Evolutionary conservation across 345 rosid genomes (phyloP).

Genomic region (Carallia pectinifolia): DNA sequence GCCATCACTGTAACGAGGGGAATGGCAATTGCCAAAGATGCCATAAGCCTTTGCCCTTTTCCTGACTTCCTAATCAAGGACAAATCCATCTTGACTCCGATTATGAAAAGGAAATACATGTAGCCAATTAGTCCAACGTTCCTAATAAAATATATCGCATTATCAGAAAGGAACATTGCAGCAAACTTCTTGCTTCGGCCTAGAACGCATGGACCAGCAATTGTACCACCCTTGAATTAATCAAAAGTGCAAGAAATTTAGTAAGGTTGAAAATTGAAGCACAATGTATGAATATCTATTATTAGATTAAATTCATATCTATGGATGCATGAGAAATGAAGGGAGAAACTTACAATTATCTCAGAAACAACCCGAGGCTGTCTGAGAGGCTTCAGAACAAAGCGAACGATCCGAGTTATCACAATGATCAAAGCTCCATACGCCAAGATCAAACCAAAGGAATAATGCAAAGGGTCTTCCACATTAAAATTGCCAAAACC

Average conservation of each 20-base stretch:
- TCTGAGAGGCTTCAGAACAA: slow-evolving; percentile 57
- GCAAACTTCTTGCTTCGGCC: slow-evolving; percentile 41
- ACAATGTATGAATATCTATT: background rate
- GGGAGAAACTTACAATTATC: slow-evolving; percentile 44
- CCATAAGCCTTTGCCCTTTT: slow-evolving; percentile 40
- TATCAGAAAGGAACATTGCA: slow-evolving; percentile 32
- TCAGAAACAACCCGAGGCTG: slow-evolving; percentile 63
- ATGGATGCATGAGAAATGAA: too few relatives aligned
- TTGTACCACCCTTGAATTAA: slow-evolving; percentile 55
- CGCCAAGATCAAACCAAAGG: slow-evolving; percentile 36
- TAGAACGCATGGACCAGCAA: slow-evolving; percentile 66
- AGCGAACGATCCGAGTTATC: slow-evolving; percentile 32
- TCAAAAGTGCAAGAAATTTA: background rate
- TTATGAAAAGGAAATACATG: slow-evolving; percentile 51
- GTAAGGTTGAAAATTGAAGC: background rate
- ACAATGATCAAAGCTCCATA: slow-evolving; percentile 38
- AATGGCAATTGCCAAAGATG: slow-evolving; percentile 30
- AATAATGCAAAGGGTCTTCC: slow-evolving; percentile 31
- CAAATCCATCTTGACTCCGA: slow-evolving; percentile 53
- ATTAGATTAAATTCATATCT: background rate
- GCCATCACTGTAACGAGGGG: slow-evolving; percentile 18
- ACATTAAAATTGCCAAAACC: slow-evolving; percentile 37
- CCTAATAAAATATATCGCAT: slow-evolving; percentile 32
- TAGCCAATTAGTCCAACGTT: slow-evolving; percentile 56
- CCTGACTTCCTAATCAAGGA: slow-evolving; percentile 35